Evolutionary conservation across 306 rosid genomes (phyloP).

Genomic region (Glycyrrhiza uralensis): DNA sequence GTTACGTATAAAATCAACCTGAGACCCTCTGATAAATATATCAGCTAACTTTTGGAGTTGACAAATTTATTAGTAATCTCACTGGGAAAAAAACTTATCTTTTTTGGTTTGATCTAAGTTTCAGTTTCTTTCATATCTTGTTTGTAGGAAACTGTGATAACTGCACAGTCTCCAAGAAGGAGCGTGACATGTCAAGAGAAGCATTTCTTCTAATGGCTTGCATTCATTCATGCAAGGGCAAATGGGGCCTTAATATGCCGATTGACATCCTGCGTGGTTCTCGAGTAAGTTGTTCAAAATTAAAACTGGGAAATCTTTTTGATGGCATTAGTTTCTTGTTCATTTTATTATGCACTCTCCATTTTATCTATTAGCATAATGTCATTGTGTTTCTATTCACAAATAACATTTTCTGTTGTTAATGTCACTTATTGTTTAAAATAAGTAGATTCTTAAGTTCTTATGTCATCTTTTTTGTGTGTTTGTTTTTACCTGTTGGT

Average conservation of each 20-base stretch:
- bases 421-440: not conserved
- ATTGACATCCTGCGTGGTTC: slow-evolving; percentile 87
- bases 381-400: not conserved
- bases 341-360: not conserved
- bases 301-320: not conserved
- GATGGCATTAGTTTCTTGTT: slow-evolving; percentile 9
- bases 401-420: not conserved
- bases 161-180: slow-evolving; percentile 58
- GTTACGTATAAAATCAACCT: not conserved
- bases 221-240: slow-evolving; percentile 64
- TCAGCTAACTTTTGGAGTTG: not conserved
- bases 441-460: not conserved
- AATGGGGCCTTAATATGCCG: slow-evolving; percentile 85
- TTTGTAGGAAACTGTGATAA: slow-evolving; percentile 82
- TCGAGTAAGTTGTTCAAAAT: slow-evolving; percentile 57
- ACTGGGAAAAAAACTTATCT: not conserved
- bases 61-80: slow-evolving; percentile 8
- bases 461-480: not conserved
- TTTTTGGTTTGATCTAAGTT: not conserved
- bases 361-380: not conserved
- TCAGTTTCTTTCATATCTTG: slow-evolving; percentile 22
- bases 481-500: not conserved
- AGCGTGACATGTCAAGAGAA: slow-evolving; percentile 79
- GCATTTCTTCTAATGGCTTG: slow-evolving; percentile 88
- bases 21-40: not conserved